Base-by-base conservation (phyloP, 2,329 filamentous ascomycete species). In the Mycosphaerella arachidis region DNA sequence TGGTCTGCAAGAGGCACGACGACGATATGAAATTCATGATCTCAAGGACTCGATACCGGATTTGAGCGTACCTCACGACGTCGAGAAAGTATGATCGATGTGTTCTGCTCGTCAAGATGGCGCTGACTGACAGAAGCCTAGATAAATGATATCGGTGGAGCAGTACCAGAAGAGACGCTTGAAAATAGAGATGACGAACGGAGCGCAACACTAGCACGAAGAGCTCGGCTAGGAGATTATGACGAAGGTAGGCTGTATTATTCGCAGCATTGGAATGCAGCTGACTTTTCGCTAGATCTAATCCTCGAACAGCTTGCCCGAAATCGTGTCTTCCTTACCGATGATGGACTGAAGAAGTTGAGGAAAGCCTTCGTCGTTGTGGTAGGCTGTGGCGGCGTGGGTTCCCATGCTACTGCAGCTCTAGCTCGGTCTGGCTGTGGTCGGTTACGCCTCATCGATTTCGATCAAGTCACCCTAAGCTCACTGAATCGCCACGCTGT, bases 401-500 rank as follows among this genome's bases (percentile, higher is more conserved):
- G 94, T 50, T 97, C 92, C 6, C 95, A 99, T 78, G 92, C 91
- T 63, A 85, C 88, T 4, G 88, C 92, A 1, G 88, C 94, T 3
- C 85, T 99, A 31, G 89, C 91, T 5, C 87, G 94, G 31, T 96
- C 92, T 0, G 94, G 94, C 33, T 91, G 96, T 48, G 87, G 89
- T n/a, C 88, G 86, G 68, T 82, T 99, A 57, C 87, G 94, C 0
- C 83, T 99, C 40, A 86, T 99, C 67, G 94, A 99, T 75, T 99
- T 99, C 73, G 94, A 99, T 74, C 94, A 99, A 81, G 93, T 99
- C 35, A 96, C 92, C 0, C 81, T 99, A 48, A 96, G 91, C 64
- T 96, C 92, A 3, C 79, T 99, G 57, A 99, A 99, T 75, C 82
- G 94, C n/a, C 94, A 99, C 76, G 92, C 94, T 8, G 88, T 99